These are phyloP conservation scores for Aspergillus spinulosporus DNA, from an alignment of 2,329 filamentous ascomycete genomes.

Conservation along the genomic window DNA sequence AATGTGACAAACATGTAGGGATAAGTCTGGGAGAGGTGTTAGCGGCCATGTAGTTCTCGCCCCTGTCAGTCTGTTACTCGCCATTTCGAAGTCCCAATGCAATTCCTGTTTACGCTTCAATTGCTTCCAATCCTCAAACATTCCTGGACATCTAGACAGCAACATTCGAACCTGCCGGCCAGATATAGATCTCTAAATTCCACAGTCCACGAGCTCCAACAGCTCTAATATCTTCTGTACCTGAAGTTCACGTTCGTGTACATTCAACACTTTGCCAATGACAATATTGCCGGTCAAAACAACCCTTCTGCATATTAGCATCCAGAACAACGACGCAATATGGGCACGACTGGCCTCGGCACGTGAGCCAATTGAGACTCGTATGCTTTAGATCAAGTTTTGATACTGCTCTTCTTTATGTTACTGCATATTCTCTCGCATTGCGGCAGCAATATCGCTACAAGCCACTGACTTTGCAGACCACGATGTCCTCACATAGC, in stretches of 20 bases:
- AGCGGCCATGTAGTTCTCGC: too few species aligned
- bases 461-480: slow-evolving; percentile 2
- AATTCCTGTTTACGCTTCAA: too few species aligned
- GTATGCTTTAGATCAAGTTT: neutral
- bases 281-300: slow-evolving; percentile 18
- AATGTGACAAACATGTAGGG: too few species aligned
- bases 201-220: neutral
- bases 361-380: neutral
- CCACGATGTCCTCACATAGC: neutral
- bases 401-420: neutral
- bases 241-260: slow-evolving; percentile 20
- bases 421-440: slow-evolving; percentile 22
- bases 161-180: neutral
- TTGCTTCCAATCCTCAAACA: too few species aligned
- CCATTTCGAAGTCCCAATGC: too few species aligned
- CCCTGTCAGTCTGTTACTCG: too few species aligned
- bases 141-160: too few species aligned
- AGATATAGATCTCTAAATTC: slow-evolving; percentile 6
- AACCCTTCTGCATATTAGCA: slow-evolving; percentile 7
- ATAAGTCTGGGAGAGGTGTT: too few species aligned
- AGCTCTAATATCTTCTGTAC: slow-evolving; percentile 16
- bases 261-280: slow-evolving; percentile 4
- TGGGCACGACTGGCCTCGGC: slow-evolving; percentile 11
- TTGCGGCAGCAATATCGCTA: slow-evolving; percentile 15
- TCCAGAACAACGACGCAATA: slow-evolving; percentile 4